A percentile compares a stretch with the other conserved stretches of the same genome.
phyloP scores from a whole-genome alignment of 2,329 filamentous ascomycete species.

The Plenodomus lindquistii region DNA sequence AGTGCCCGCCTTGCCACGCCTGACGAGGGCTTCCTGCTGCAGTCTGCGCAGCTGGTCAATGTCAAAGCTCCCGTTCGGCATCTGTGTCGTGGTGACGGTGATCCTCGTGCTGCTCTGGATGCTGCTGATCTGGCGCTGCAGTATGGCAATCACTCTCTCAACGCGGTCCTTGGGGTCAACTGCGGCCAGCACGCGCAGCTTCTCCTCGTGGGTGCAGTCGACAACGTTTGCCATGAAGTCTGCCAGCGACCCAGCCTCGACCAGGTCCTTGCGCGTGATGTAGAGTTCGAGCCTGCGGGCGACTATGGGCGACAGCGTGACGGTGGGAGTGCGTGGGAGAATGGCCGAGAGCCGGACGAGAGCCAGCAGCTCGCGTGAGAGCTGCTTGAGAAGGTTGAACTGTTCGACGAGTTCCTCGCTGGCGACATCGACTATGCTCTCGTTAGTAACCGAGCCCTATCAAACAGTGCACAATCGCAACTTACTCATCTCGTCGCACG shows the following conservation, averaged over 20 bases:
- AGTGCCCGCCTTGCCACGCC: slow-evolving; percentile 37
- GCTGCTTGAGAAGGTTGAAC: slow-evolving; percentile 79
- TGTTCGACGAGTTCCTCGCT: slow-evolving; percentile 64
- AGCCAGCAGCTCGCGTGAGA: slow-evolving; percentile 83
- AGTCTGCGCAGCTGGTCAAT: slow-evolving; percentile 50
- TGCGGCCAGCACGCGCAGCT: slow-evolving; percentile 81
- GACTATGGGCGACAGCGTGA: slow-evolving; percentile 78
- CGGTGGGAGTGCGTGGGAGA: slow-evolving; percentile 69
- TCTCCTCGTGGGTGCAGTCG: slow-evolving; percentile 86
- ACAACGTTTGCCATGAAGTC: slow-evolving; percentile 97
- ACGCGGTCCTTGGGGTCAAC: slow-evolving; percentile 78
- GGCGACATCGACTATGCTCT: slow-evolving; percentile 31
- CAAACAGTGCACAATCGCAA: slow-evolving; percentile 7
- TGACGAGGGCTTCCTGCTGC: slow-evolving; percentile 48
- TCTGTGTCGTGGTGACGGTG: slow-evolving; percentile 72
- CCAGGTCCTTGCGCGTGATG: slow-evolving; percentile 78
- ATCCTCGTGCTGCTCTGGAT: slow-evolving; percentile 90
- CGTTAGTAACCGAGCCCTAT: slow-evolving; percentile 9
- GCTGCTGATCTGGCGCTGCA: slow-evolving; percentile 78
- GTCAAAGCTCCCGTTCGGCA: slow-evolving; percentile 47
- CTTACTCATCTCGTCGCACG: slow-evolving; percentile 71
- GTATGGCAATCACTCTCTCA: slow-evolving; percentile 78
- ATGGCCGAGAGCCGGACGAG: slow-evolving; percentile 83
- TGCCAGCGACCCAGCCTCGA: slow-evolving; percentile 82
- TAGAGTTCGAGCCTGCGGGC: slow-evolving; percentile 84